Base-by-base conservation (phyloP, 192 early-diverging fungal species). In the Helicostylum pulchrum region DNA sequence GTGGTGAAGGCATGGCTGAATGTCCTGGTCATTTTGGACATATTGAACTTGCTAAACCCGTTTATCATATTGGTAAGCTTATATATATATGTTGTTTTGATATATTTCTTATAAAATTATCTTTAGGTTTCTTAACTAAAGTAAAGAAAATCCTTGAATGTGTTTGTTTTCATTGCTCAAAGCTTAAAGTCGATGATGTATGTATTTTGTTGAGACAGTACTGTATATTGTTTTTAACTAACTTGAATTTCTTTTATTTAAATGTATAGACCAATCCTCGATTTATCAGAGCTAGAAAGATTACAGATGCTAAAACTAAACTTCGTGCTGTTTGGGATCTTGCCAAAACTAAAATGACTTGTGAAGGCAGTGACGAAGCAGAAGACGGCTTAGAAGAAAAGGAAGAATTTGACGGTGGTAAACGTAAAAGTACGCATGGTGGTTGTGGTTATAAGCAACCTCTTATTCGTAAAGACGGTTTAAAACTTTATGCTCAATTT, bases 1-100 rank as follows among this genome's bases (percentile, higher is more conserved):
- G 97, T 77, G 88, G 88, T 54, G 93, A 95, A 68, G 90, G 88
- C 70, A 96, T 95, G 94, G 84, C 85, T 15, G 90, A 94, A 68
- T 99, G 97, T 73, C 94, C 94, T 48, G 95, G 97, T 53, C 97
- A 99, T 75, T 99, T 99, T 86, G 97, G 92, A 11, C 91, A 97
- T 70, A 94, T 99, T 75, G 92, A 97, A 62, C 86, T 99, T 7
- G 92, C 93, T 36, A 92, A 89, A 76, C 97, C 97, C 23, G 94
- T 98, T 7, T 96, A 89, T 82, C 95, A 98, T 67, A 83, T 90
- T 68, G 95, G 91, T 92, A 78, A 68, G 56, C 17, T 17, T 52
- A 42, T 15, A 15, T 52, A 53, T 66, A 47, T 30, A 50, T 17
- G 45, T n/a, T 45, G 12, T 46, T 12, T 36, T 26, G 3, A 64